Base-by-base conservation (phyloP, 441 rosid species). In the Hura crepitans region DNA sequence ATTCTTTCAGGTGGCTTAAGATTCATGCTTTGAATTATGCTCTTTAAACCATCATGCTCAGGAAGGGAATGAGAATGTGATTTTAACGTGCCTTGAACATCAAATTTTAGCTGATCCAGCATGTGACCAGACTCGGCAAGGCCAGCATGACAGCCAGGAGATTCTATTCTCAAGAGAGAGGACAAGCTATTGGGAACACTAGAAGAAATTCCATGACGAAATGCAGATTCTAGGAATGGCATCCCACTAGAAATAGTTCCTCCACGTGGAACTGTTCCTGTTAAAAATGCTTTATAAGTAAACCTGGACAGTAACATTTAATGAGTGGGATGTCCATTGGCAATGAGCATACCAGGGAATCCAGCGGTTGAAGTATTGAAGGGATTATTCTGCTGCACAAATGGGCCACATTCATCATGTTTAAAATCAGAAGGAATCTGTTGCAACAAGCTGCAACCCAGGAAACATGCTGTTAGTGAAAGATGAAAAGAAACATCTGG, bases 61-160 rank as follows among this genome's bases (percentile, higher is more conserved):
- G 87, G 86, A 67, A 82, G 79, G 13, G 91, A 84, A 78, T 73
- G 78, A 55, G 83, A 86, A 73, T 80, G 81, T 78, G 77, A 70
- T 50, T 67, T 71, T 31, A 76, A 68, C 15, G 84, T 28, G 54
- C 72, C 75, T 66, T 62, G 84, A 65, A 75, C 62, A 73, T 76
- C 78, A 66, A 71, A 78, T 57, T 79, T 79, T 45, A 74, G 54
- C 31, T 71, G 85, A 68, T 77, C 78, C 72, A 64, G 79, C 8
- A 75, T 20, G n/a, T 73, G 82, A 70, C 79, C 75, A 47, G 83
- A 79, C 65, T 79, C 81, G 28, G 77, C 68, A 64, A 76, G 54
- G 50, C 79, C 78, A 75, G 83, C 68, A 59, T 71, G 81, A 63
- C 57, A 76, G 67, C 81, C 80, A 68, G 74, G 33, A 62, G 87